These are phyloP conservation scores for Pestalotiopsis sp. DNA, from an alignment of 2,329 filamentous ascomycete genomes.

Conservation along the genomic window DNA sequence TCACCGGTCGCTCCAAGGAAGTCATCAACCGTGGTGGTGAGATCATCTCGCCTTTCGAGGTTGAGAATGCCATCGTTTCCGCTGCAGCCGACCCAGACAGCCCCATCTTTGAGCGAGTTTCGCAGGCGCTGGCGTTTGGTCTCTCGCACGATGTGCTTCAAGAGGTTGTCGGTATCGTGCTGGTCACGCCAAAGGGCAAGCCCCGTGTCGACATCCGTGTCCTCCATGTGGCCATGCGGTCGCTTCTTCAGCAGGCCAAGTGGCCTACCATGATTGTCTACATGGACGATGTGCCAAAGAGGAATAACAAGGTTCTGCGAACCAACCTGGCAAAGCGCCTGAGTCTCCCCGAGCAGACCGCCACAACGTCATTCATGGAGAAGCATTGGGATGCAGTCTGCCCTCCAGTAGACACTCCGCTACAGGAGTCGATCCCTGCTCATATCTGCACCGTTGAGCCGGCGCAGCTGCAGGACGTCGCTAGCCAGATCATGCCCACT, in stretches of 20 bases:
- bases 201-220: slow-evolving; percentile 49
- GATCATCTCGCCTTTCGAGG: slow-evolving; percentile 61
- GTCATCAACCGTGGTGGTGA: slow-evolving; percentile 62
- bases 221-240: slow-evolving; percentile 49
- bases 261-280: slow-evolving; percentile 55
- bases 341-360: slow-evolving; percentile 44
- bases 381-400: slow-evolving; percentile 55
- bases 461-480: slow-evolving; percentile 15
- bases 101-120: slow-evolving; percentile 47
- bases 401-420: slow-evolving; percentile 48
- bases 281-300: slow-evolving; percentile 58
- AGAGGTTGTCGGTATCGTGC: slow-evolving; percentile 56
- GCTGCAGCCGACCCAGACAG: slow-evolving; percentile 44
- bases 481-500: slow-evolving; percentile 19
- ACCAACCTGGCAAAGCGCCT: slow-evolving; percentile 55
- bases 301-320: slow-evolving; percentile 60
- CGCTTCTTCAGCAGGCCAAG: slow-evolving; percentile 54
- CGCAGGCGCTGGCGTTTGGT: slow-evolving; percentile 56
- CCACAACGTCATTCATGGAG: slow-evolving; percentile 43
- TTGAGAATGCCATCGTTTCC: slow-evolving; percentile 58
- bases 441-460: slow-evolving; percentile 35
- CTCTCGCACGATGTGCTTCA: slow-evolving; percentile 55
- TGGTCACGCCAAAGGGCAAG: slow-evolving; percentile 49
- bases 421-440: slow-evolving; percentile 43
- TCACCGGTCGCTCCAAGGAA: slow-evolving; percentile 58